Conservation (phyloP, 2,329 filamentous ascomycete species). For the Epichloe sibirici region DNA sequence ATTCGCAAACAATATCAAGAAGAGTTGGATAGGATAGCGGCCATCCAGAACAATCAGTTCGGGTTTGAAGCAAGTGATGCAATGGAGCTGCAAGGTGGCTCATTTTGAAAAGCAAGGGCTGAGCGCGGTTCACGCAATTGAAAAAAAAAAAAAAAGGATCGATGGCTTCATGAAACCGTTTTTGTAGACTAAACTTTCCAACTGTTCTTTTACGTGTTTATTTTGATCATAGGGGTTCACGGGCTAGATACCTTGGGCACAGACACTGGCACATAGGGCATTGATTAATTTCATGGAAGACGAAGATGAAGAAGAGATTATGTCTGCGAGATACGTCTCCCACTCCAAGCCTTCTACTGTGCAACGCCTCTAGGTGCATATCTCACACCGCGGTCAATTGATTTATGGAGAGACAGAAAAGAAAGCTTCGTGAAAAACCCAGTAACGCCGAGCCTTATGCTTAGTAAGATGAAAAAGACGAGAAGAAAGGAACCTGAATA, state of each 20-base stretch:
- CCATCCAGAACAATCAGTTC: conserved; percentile 83
- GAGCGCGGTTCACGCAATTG: background rate
- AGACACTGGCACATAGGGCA: background rate
- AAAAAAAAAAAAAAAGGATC: background rate
- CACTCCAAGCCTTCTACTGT: background rate
- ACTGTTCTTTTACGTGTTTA: background rate
- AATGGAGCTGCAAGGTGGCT: conserved; percentile 33
- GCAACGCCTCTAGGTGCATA: too few relatives aligned
- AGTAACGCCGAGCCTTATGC: conserved; percentile 29
- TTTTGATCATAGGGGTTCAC: conserved; percentile 2
- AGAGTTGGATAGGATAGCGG: conserved; percentile 77
- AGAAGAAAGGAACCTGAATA: conserved; percentile 2
- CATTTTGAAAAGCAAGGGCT: background rate
- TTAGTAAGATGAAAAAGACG: conserved; percentile 12
- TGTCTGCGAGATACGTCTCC: background rate
- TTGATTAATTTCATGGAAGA: conserved; percentile 10
- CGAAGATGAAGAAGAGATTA: conserved; percentile 10
- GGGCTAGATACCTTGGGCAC: conserved; percentile 19
- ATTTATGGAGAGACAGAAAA: background rate
- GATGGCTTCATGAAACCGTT: background rate
- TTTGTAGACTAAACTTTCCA: background rate
- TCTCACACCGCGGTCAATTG: too few relatives aligned
- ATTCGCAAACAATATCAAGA: conserved; percentile 79
- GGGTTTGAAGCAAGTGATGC: conserved; percentile 49
- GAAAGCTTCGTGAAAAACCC: conserved; percentile 10